Conservation (phyloP, 257 asterid species). For the Nicotiana paniculata region DNA sequence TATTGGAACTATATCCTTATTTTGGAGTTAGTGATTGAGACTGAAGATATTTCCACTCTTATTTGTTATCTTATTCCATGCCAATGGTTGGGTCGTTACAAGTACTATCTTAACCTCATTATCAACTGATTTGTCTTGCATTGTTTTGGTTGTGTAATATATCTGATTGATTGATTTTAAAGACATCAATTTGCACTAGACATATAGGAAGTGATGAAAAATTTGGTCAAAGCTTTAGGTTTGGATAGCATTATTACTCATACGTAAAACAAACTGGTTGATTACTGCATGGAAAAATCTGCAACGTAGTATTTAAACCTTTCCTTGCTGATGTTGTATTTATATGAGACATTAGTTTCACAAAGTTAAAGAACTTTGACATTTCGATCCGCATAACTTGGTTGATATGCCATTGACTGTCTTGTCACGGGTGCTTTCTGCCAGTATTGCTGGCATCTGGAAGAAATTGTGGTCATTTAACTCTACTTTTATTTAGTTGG, state of each 20-base stretch:
- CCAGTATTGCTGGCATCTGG: constrained; percentile 4
- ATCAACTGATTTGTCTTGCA: neutral
- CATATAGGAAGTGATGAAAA: neutral
- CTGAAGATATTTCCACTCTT: neutral
- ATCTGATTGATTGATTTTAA: neutral
- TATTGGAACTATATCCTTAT: neutral
- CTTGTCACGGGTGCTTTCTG: neutral
- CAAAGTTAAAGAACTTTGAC: neutral
- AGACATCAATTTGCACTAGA: neutral
- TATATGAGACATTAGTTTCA: neutral
- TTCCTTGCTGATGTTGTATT: neutral
- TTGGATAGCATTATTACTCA: neutral
- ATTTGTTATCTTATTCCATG: neutral
- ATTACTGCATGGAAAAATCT: neutral
- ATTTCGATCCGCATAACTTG: neutral
- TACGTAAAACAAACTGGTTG: neutral
- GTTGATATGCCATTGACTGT: neutral
- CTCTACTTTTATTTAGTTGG: neutral
- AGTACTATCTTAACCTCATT: neutral
- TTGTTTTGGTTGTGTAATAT: neutral
- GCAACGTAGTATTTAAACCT: neutral
- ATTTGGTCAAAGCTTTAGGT: neutral
- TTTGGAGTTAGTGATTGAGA: neutral
- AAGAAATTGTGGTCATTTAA: neutral
- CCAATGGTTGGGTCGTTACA: neutral